Conservation (phyloP, 306 rosid genomes). For the Elaeagnus macrophylla region DNA sequence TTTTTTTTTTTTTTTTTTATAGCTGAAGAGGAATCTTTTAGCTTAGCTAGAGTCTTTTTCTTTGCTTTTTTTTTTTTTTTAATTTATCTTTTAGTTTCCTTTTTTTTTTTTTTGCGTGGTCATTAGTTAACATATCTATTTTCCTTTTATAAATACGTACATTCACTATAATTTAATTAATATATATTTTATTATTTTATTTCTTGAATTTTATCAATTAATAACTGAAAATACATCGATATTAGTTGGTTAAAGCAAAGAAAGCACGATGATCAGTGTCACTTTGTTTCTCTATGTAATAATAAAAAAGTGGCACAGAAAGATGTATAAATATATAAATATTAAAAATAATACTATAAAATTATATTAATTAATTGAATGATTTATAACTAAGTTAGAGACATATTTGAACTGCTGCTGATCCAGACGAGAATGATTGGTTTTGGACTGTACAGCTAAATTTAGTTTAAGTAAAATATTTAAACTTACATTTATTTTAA, state of each 20-base stretch:
- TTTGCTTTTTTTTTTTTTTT: neutral
- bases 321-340: conserved; percentile 21
- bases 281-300: conserved; percentile 37
- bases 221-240: no score
- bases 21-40: conserved; percentile 43
- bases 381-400: conserved; percentile 14
- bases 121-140: no score
- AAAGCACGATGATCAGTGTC: conserved; percentile 19
- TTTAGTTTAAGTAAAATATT: no score
- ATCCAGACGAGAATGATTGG: conserved; percentile 57
- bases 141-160: no score
- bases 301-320: conserved; percentile 60
- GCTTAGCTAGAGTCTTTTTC: neutral
- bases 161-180: no score
- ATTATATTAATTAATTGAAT: neutral
- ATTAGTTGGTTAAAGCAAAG: no score
- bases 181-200: no score
- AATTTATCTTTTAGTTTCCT: no score
- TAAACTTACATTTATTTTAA: no score
- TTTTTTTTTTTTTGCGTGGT: no score
- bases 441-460: conserved; percentile 90
- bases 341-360: neutral
- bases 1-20: conserved; percentile 19
- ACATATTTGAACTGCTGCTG: conserved; percentile 49
- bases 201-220: no score